Evolutionary conservation across 441 rosid species (phyloP).

Genomic region (Geranium incanum): DNA sequence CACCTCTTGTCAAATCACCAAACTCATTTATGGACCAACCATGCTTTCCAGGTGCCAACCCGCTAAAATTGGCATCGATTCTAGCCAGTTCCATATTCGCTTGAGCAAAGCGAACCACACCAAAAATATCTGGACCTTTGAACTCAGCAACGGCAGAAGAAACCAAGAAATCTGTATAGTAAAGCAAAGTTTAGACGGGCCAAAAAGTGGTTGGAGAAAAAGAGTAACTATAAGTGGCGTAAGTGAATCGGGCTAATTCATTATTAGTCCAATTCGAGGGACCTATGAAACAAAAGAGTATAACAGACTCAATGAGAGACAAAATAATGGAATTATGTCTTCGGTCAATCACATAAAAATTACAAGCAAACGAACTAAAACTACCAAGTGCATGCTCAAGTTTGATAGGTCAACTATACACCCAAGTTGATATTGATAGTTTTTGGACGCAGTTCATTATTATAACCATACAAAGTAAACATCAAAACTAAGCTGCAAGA

Average conservation of each 20-base stretch:
- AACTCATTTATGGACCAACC: conserved; percentile 84
- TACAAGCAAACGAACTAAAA: neutral
- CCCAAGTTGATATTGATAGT: neutral
- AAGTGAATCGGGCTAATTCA: neutral
- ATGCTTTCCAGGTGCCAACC: conserved; percentile 67
- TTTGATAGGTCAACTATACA: neutral
- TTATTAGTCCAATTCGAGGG: neutral
- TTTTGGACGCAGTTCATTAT: too few relatives aligned
- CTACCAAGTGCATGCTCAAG: neutral
- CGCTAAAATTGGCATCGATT: conserved; percentile 72
- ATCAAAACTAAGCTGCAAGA: neutral
- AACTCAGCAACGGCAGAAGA: conserved; percentile 89
- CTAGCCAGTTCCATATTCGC: conserved; percentile 76
- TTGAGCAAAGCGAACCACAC: conserved; percentile 83
- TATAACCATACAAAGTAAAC: neutral
- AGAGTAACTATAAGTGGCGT: neutral
- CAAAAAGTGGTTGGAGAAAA: neutral
- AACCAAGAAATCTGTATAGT: conserved; percentile 56
- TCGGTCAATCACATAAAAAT: neutral
- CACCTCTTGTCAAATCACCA: conserved; percentile 83
- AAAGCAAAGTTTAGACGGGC: conserved; percentile 9
- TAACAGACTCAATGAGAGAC: neutral
- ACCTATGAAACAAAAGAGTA: neutral
- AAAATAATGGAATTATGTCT: neutral
- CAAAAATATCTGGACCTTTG: conserved; percentile 78